Percentiles rank a stretch among this genome's conserved stretches.
Conservation (phyloP, 352 stramenopile genomes). For the Pythium periplocum region DNA sequence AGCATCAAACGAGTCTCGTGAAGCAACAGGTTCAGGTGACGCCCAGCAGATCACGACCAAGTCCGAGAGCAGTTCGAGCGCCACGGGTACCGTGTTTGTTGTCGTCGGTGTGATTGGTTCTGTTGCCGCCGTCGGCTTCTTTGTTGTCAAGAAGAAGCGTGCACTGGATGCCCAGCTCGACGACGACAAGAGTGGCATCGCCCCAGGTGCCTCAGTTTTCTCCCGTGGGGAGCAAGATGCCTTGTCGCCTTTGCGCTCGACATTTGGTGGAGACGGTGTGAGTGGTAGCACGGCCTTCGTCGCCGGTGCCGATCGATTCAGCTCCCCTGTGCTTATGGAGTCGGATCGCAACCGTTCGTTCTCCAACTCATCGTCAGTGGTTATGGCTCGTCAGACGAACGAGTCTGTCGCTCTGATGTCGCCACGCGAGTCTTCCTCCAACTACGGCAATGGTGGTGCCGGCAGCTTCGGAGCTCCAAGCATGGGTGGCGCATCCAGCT, state of each 20-base stretch:
- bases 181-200: conserved; percentile 33
- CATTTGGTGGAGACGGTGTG: neutral
- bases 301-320: conserved; percentile 10
- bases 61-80: conserved; percentile 22
- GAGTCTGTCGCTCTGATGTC: too few species aligned
- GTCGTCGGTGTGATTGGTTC: conserved; percentile 41
- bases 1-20: neutral
- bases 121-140: conserved; percentile 36
- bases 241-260: conserved; percentile 9
- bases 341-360: conserved; percentile 12
- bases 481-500: neutral
- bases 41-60: conserved; percentile 38
- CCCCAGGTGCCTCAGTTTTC: conserved; percentile 36
- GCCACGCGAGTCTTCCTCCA: too few species aligned
- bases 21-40: neutral
- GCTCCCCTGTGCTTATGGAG: conserved; percentile 13
- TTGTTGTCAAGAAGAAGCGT: conserved; percentile 58
- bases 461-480: neutral
- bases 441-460: too few species aligned
- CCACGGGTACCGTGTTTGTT: conserved; percentile 38
- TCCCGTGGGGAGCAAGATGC: conserved; percentile 24
- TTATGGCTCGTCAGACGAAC: neutral
- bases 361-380: conserved; percentile 13
- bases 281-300: neutral
- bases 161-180: conserved; percentile 34